Conservation (phyloP, 164 flowering plant genomes). For the Annona squamosa region DNA sequence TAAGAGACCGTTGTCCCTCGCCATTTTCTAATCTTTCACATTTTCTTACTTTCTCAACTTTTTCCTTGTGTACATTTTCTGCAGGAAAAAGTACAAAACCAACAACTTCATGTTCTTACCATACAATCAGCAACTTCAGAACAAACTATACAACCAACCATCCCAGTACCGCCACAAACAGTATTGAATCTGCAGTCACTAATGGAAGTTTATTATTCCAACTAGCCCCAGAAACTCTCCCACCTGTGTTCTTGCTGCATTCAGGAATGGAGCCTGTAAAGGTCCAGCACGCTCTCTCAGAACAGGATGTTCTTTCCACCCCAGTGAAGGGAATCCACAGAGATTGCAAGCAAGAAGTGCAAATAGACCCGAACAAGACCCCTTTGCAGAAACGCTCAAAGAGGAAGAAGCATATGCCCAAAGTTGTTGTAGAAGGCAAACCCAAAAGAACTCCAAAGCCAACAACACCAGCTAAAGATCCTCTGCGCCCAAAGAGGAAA, state of each 20-base stretch:
- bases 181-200: constrained; percentile 14
- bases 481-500: constrained; percentile 4
- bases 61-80: neutral
- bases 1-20: neutral
- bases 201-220: constrained; percentile 11
- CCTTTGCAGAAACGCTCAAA: constrained; percentile 13
- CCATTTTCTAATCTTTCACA: neutral
- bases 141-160: constrained; percentile 16
- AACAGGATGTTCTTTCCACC: constrained; percentile 16
- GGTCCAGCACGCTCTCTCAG: constrained; percentile 14
- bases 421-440: constrained; percentile 51
- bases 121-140: constrained; percentile 23
- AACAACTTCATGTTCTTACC: constrained; percentile 19
- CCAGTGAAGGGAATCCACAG: constrained; percentile 23
- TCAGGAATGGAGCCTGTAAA: constrained; percentile 5
- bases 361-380: constrained; percentile 10
- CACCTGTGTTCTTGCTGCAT: constrained; percentile 4
- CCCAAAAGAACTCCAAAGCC: constrained; percentile 37
- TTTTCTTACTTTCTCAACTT: neutral
- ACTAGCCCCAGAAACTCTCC: constrained; percentile 33
- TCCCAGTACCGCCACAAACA: constrained; percentile 22
- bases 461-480: constrained; percentile 14
- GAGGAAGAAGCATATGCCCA: constrained; percentile 44
- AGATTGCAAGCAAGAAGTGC: constrained; percentile 9
- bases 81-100: constrained; percentile 6